Conservation (phyloP, 805 yeast species). For the Millerago galiae region DNA sequence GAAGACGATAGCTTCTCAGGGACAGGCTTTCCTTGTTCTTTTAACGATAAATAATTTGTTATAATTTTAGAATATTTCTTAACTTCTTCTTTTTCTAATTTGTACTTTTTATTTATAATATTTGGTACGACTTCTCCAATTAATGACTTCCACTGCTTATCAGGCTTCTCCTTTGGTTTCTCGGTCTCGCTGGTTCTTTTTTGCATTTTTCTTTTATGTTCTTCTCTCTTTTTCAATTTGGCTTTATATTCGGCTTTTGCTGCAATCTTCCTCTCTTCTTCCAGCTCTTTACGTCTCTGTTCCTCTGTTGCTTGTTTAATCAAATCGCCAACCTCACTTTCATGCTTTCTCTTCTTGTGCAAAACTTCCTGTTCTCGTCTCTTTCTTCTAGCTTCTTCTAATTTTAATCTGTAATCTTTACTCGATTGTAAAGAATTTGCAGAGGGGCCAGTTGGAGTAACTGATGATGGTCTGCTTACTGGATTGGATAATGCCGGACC, state of each 20-base stretch:
- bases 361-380: constrained; percentile 18
- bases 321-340: constrained; percentile 26
- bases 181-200: background rate
- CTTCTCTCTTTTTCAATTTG: constrained; percentile 26
- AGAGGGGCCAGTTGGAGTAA: background rate
- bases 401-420: constrained; percentile 19
- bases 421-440: background rate
- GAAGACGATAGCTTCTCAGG: too few species aligned
- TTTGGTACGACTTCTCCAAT: background rate
- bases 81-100: too few species aligned
- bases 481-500: background rate
- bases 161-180: background rate
- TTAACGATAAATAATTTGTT: too few species aligned
- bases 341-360: constrained; percentile 18
- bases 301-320: constrained; percentile 33
- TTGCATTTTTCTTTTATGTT: constrained; percentile 21
- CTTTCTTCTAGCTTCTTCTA: constrained; percentile 19
- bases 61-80: too few species aligned
- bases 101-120: too few species aligned
- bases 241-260: constrained; percentile 1
- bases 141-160: background rate
- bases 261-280: constrained; percentile 20
- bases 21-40: too few species aligned
- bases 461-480: constrained; percentile 6
- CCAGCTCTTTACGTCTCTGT: constrained; percentile 21